Conservation (phyloP, 805 yeast genomes). For the Metschnikowia chrysomelidarum region DNA sequence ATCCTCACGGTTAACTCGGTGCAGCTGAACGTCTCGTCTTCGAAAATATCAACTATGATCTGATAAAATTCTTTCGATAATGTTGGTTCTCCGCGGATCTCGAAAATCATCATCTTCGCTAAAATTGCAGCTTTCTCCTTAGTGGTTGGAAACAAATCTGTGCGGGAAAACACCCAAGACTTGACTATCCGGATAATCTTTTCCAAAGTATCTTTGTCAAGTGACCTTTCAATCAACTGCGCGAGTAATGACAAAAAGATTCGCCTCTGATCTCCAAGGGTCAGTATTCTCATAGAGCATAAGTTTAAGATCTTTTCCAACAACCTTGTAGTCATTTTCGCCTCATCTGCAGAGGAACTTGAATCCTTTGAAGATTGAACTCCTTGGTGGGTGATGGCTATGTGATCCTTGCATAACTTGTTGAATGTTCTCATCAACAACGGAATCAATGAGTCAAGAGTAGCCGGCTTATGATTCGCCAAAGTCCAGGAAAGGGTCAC, state of each 20-base stretch:
- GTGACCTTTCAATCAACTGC: constrained; percentile 84
- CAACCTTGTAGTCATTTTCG: constrained; percentile 73
- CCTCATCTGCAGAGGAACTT: constrained; percentile 60
- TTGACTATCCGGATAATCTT: constrained; percentile 77
- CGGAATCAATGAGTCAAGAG: constrained; percentile 73
- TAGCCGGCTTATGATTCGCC: constrained; percentile 68
- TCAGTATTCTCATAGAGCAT: constrained; percentile 75
- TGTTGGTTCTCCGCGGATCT: constrained; percentile 79
- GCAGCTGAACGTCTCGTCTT: constrained; percentile 69
- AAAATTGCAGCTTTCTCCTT: constrained; percentile 95
- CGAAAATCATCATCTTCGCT: constrained; percentile 91
- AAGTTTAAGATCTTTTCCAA: constrained; percentile 75
- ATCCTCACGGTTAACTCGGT: constrained; percentile 90
- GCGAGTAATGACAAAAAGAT: constrained; percentile 83
- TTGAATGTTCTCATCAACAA: constrained; percentile 83
- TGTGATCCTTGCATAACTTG: constrained; percentile 85
- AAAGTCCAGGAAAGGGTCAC: constrained; percentile 81
- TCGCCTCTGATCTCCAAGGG: constrained; percentile 91
- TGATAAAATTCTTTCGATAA: constrained; percentile 76
- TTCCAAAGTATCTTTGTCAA: constrained; percentile 69
- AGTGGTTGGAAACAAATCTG: constrained; percentile 86
- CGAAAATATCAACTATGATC: constrained; percentile 84
- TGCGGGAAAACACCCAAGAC: constrained; percentile 83
- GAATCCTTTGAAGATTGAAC: constrained; percentile 29
- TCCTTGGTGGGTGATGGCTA: constrained; percentile 56